Evolutionary conservation across 768 basidiomycete species (phyloP).

Genomic region (Boletus rubescentipes): DNA sequence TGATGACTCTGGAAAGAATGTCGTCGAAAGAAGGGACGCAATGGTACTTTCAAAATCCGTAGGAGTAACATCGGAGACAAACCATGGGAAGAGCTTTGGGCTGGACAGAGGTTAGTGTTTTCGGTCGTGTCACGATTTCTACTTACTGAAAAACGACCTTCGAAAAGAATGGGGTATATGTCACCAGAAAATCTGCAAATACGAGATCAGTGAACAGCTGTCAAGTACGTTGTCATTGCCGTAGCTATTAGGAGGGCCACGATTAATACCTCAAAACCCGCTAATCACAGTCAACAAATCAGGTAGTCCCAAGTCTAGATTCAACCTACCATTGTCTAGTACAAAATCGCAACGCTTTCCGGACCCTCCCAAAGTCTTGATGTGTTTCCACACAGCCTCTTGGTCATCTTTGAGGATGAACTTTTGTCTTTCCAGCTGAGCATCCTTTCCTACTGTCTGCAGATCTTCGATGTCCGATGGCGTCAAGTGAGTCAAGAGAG

Average conservation of each 20-base stretch:
- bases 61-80: constrained; percentile 93
- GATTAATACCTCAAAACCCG: constrained; percentile 79
- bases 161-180: constrained; percentile 79
- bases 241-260: neutral
- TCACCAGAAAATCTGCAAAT: constrained; percentile 90
- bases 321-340: constrained; percentile 76
- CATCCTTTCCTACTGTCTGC: constrained; percentile 80
- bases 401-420: constrained; percentile 88
- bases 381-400: constrained; percentile 66
- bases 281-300: constrained; percentile 37
- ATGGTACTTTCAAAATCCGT: constrained; percentile 72
- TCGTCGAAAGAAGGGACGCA: constrained; percentile 48
- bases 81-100: constrained; percentile 96
- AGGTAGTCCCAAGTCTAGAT: neutral
- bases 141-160: constrained; percentile 89
- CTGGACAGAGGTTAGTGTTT: constrained; percentile 39
- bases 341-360: constrained; percentile 72
- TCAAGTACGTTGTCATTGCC: neutral
- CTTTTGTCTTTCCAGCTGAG: constrained; percentile 69
- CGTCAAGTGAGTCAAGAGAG: constrained; percentile 83
- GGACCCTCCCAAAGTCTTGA: constrained; percentile 51
- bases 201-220: constrained; percentile 93
- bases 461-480: constrained; percentile 79
- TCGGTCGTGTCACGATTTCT: neutral
- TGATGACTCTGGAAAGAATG: constrained; percentile 54